Evolutionary conservation across 192 early-diverging fungal genomes (phyloP).

Genomic region (Obelidium mucronatum): DNA sequence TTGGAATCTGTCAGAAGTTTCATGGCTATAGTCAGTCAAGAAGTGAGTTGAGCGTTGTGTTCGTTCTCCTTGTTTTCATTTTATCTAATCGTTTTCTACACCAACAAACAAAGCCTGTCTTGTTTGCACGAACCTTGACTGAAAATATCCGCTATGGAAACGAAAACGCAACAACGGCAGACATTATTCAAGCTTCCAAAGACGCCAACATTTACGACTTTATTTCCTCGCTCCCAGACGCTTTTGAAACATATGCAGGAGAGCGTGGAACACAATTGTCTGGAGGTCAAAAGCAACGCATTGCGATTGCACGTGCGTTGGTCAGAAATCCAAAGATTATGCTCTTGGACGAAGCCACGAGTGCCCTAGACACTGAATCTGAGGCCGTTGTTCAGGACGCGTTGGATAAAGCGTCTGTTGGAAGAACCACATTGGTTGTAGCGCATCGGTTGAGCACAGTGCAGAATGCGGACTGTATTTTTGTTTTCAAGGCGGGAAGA

Average conservation of each 20-base stretch:
- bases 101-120: conserved; percentile 57
- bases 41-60: conserved; percentile 34
- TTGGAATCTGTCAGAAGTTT: conserved; percentile 68
- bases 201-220: conserved; percentile 78
- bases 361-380: conserved; percentile 65
- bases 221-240: conserved; percentile 61
- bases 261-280: conserved; percentile 50
- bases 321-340: conserved; percentile 58
- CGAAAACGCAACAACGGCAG: conserved; percentile 33
- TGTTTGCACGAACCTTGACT: conserved; percentile 84
- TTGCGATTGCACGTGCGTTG: conserved; percentile 62
- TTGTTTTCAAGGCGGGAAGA: conserved; percentile 53
- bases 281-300: conserved; percentile 55
- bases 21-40: conserved; percentile 90
- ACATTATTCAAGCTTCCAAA: conserved; percentile 71
- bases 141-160: conserved; percentile 84
- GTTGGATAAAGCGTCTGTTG: conserved; percentile 58
- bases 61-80: background rate
- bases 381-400: conserved; percentile 74
- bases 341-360: conserved; percentile 58
- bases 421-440: conserved; percentile 73
- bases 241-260: conserved; percentile 57
- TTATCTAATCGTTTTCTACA: background rate
- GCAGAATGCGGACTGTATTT: conserved; percentile 68
- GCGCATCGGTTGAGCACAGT: conserved; percentile 74